Evolutionary conservation across 257 asterid genomes (phyloP).

Genomic region (Cordia subcordata): DNA sequence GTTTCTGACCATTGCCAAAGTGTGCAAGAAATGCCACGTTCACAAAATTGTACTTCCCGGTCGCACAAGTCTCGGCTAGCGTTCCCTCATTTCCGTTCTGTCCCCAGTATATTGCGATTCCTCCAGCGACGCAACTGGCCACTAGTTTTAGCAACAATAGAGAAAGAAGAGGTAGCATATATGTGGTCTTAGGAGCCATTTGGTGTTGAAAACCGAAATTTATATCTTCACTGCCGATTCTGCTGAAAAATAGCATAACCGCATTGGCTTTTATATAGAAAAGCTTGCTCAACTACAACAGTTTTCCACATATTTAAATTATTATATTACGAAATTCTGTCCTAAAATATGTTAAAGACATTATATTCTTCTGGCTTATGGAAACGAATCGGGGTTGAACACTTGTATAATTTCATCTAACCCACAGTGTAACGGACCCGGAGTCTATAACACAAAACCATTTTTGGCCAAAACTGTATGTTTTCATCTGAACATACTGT

Average conservation of each 20-base stretch:
- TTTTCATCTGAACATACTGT: no score
- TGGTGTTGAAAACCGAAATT: no score
- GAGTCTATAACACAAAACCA: no score
- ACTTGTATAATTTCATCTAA: not conserved
- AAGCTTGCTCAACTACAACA: no score
- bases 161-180: not conserved
- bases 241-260: not conserved
- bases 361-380: not conserved
- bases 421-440: not conserved
- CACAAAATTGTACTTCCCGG: slow-evolving; percentile 41
- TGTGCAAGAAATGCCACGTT: slow-evolving; percentile 44
- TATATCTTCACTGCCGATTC: not conserved
- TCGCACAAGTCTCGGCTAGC: slow-evolving; percentile 41
- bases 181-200: slow-evolving; percentile 5
- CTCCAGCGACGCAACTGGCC: slow-evolving; percentile 37
- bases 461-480: no score
- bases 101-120: slow-evolving; percentile 57
- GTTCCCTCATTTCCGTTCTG: slow-evolving; percentile 63
- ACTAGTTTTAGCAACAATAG: not conserved
- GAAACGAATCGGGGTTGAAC: not conserved
- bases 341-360: not conserved
- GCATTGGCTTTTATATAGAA: not conserved
- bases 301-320: no score
- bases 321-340: no score
- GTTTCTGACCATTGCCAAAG: slow-evolving; percentile 44